Evolutionary conservation across 1,284 basidiomycete species (phyloP).

Genomic region (Caloboletus inedulis): DNA sequence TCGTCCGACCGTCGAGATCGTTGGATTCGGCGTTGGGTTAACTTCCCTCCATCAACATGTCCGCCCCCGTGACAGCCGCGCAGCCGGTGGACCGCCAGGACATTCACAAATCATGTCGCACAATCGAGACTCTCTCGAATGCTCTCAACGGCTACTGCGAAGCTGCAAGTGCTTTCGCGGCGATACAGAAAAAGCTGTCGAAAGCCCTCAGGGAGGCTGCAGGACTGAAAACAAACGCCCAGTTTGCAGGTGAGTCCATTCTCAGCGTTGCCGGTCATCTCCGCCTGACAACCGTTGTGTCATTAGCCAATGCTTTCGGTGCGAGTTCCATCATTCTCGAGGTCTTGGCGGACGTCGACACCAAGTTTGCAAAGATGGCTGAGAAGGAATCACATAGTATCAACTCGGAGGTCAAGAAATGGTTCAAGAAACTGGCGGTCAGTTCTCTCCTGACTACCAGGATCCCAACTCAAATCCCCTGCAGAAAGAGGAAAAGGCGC

Average conservation of each 20-base stretch:
- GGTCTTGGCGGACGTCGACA: constrained; percentile 61
- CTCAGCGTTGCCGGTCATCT: not conserved
- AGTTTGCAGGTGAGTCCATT: constrained; percentile 54
- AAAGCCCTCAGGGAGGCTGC: constrained; percentile 67
- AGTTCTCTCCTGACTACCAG: constrained; percentile 14
- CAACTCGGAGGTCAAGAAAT: constrained; percentile 70
- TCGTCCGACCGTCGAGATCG: not conserved
- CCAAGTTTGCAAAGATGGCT: constrained; percentile 68
- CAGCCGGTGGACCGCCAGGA: constrained; percentile 56
- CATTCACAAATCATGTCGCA: constrained; percentile 75
- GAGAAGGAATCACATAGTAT: constrained; percentile 70
- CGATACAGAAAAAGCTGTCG: constrained; percentile 69
- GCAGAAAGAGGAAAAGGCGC: constrained; percentile 75
- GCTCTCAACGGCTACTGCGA: constrained; percentile 73
- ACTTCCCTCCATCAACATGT: constrained; percentile 9
- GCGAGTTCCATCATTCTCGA: constrained; percentile 66
- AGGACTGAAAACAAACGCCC: constrained; percentile 53
- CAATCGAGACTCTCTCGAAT: constrained; percentile 63
- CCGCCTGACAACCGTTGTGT: not conserved
- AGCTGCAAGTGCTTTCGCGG: constrained; percentile 56
- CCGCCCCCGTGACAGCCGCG: not conserved
- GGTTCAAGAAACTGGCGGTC: constrained; percentile 79
- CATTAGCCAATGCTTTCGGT: constrained; percentile 60
- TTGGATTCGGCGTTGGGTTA: not conserved
- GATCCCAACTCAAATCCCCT: not conserved